Evolutionary conservation across 306 rosid species (phyloP), one percentile per base, ranked within the genome.

Genomic region (Cucurbita pepo): DNA sequence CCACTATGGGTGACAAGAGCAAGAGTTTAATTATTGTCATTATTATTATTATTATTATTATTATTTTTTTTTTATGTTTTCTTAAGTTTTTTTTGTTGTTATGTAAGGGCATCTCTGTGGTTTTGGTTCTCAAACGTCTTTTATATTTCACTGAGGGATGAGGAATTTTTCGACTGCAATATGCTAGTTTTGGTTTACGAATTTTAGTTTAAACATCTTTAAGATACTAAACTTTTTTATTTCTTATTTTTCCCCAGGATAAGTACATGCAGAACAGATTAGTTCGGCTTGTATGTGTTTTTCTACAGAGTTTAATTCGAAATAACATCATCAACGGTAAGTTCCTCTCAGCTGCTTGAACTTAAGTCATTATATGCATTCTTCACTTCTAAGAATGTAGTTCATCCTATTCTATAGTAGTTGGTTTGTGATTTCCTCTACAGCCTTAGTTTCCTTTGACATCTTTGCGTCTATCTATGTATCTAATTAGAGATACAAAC

Each of bases 191-290:
- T 62, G 69, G 37, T 60, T 60, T 7, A 4, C 15, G 38, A 15
- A 34, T 61, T 38, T 7, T 60, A 3, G 51, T 41, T 41, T n/a
- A 38, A 63, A 63, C 48, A 40, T 14, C 57, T 7, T 50, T 6
- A 69, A 51, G 22, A 48, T 34, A 6, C 25, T 13, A 13, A 37
- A 22, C 36, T 7, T 45, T 8, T 9, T 37, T 16, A 52, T 52
- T 16, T 16, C 53, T 53, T 10, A 40, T 10, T 25, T 59, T 83
- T 37, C 47, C 56, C 71, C 92, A 94, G 98, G 98, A 94, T 78
- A 94, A 94, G 82, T 94, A 94, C 89, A 90, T 94, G 98, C 98
- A 94, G 84, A 94, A 94, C 88, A 86, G 98, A 84, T 96, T 90
- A 59, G 98, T 94, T 80, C 84, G 98, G 75, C 98, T 94, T 72